A percentile compares a stretch with the other conserved stretches of the same genome.
phyloP scores from a whole-genome alignment of 2,329 filamentous ascomycete species.

The Neofusicoccum sp. region DNA sequence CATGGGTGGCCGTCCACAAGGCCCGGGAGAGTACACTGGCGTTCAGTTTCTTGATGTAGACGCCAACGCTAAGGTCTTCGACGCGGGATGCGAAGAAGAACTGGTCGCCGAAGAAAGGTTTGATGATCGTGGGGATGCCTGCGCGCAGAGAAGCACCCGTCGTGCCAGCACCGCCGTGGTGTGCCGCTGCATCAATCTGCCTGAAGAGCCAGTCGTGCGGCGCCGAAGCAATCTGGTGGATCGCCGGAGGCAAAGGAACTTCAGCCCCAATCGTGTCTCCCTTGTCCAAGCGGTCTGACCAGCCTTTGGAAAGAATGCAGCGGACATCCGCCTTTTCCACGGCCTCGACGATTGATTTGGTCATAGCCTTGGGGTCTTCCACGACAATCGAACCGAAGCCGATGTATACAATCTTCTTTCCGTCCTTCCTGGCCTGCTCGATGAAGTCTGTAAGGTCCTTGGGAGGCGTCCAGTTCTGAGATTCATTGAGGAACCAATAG shows the following conservation, averaged over 20 bases:
- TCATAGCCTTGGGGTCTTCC: slow-evolving; percentile 82
- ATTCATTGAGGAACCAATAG: slow-evolving; percentile 94
- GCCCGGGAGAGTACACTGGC: slow-evolving; percentile 81
- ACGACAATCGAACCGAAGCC: slow-evolving; percentile 97
- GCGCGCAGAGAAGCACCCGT: slow-evolving; percentile 90
- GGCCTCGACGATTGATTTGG: slow-evolving; percentile 87
- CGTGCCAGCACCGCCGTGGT: slow-evolving; percentile 92
- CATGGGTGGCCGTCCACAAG: slow-evolving; percentile 87
- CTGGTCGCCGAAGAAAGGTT: slow-evolving; percentile 97
- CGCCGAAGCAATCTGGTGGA: slow-evolving; percentile 82
- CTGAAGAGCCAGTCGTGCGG: slow-evolving; percentile 96
- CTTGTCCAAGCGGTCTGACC: slow-evolving; percentile 79
- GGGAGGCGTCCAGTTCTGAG: slow-evolving; percentile 67
- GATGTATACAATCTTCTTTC: slow-evolving; percentile 92
- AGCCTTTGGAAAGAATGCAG: slow-evolving; percentile 93
- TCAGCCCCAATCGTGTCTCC: slow-evolving; percentile 38
- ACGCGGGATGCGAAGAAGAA: slow-evolving; percentile 91
- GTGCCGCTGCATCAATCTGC: slow-evolving; percentile 89
- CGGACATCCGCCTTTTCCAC: slow-evolving; percentile 88
- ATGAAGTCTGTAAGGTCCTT: slow-evolving; percentile 79
- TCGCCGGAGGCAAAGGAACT: slow-evolving; percentile 70
- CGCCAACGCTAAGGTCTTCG: slow-evolving; percentile 89
- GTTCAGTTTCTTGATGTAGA: slow-evolving; percentile 85
- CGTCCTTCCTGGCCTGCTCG: slow-evolving; percentile 66
- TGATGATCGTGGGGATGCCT: slow-evolving; percentile 89